Base-by-base conservation (phyloP, 176 grass and related monocot species). In the Metroxylon sagu region DNA sequence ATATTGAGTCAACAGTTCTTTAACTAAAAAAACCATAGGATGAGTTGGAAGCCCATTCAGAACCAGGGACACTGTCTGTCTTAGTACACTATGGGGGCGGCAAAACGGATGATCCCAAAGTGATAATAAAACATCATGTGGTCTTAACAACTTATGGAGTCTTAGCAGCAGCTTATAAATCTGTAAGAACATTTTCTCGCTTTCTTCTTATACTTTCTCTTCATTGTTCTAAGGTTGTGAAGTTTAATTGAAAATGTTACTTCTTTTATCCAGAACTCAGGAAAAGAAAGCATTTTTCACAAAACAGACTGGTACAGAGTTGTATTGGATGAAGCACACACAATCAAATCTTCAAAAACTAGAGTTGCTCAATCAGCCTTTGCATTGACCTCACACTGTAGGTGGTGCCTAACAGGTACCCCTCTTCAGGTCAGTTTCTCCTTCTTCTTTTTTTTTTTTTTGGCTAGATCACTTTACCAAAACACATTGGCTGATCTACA, bases 381-480 rank as follows among this genome's bases (percentile, higher is more conserved):
- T 71, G 72, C 62, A 50, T 87, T 95, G 52, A 82, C 48, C 7
- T 75, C 91, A 26, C 67, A 90, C 35, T 90, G 86, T 82, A 84
- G 86, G 76, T 95, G 86, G 91, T 95, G 91, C 65, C 84, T 95
- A 63, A 95, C 91, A 5, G 91, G 91, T 25, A 95, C 91, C 53
- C 91, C 86, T 53, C 82, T 95, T 53, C 91, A 95, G 69, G 83
- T 95, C 19, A 27, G 26, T 63, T 63, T 23, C 21, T 23, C 1
- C 21, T 72, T 5, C 17, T 26, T 60, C 16, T 54, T 50, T 6
- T 18, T 2, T 26, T 60, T 8, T 54, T 50, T 6, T 18, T 2
- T 29, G 18, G 16, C 18, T 65, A 43, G 49, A 18, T 60, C 15
- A 3, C 43, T 57, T 39, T 66, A 35, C 31, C 31, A 8, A 31